phyloP scores from a whole-genome alignment of 768 basidiomycete species.

The Panellus pusillus region DNA sequence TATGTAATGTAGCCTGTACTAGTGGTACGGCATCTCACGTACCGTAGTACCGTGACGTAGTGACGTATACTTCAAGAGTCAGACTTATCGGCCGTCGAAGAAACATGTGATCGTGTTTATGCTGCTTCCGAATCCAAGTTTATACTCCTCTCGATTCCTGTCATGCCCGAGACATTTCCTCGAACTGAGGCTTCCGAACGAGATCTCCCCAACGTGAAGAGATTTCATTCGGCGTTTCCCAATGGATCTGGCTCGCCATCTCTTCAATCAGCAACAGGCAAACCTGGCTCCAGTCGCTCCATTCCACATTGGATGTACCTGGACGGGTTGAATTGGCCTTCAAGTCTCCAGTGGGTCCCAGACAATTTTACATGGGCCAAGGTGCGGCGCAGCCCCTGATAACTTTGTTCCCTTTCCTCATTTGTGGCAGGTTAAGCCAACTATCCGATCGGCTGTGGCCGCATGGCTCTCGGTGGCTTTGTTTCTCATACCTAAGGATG shows the following conservation, averaged over 20 bases:
- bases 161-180: background rate
- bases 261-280: background rate
- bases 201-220: too few species aligned
- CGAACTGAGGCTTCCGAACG: too few species aligned
- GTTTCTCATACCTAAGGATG: conserved; percentile 53
- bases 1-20: background rate
- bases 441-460: conserved; percentile 58
- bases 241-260: background rate
- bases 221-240: background rate
- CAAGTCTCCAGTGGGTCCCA: conserved; percentile 52
- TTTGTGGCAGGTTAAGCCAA: conserved; percentile 46
- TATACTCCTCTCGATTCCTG: background rate
- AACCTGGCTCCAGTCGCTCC: too few species aligned
- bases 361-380: conserved; percentile 58
- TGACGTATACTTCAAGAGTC: too few species aligned
- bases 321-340: conserved; percentile 22
- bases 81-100: too few species aligned
- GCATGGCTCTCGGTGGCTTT: conserved; percentile 63
- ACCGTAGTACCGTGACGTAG: too few species aligned
- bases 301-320: too few species aligned
- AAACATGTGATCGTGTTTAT: too few species aligned
- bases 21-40: too few species aligned
- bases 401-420: too few species aligned
- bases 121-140: too few species aligned
- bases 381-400: too few species aligned